These are phyloP conservation scores for Paraglomus brasilianum DNA, from an alignment of 192 early-diverging fungal genomes.

Conservation along the genomic window DNA sequence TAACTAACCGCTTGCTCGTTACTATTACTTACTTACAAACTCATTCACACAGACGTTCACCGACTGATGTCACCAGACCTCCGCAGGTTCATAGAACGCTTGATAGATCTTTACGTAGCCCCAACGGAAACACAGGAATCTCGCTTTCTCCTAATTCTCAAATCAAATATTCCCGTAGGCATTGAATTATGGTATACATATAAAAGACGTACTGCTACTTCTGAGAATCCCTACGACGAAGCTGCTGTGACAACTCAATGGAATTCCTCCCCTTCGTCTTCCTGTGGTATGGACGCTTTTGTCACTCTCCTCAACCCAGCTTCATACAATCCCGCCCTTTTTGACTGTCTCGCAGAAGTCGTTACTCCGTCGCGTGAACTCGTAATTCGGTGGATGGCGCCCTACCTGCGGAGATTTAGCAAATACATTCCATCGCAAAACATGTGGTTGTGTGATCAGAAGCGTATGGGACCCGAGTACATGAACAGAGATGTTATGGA, in stretches of 20 bases:
- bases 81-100: constrained; percentile 22
- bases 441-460: constrained; percentile 31
- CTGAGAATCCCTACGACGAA: constrained; percentile 4
- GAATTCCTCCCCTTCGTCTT: constrained; percentile 25
- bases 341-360: constrained; percentile 30
- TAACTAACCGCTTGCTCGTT: too few relatives aligned
- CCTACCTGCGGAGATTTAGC: constrained; percentile 26
- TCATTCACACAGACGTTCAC: too few relatives aligned
- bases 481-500: constrained; percentile 30
- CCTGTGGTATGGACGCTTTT: constrained; percentile 31
- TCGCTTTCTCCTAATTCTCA: constrained; percentile 30
- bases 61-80: constrained; percentile 10
- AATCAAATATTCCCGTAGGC: constrained; percentile 26
- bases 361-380: constrained; percentile 28
- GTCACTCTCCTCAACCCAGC: constrained; percentile 24
- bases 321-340: constrained; percentile 24
- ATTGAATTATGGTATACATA: constrained; percentile 24
- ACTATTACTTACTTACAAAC: too few relatives aligned
- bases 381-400: constrained; percentile 31
- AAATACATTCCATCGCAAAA: constrained; percentile 31
- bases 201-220: constrained; percentile 23
- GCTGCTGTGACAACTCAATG: constrained; percentile 11
- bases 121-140: constrained; percentile 23
- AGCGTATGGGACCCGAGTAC: constrained; percentile 31
- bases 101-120: constrained; percentile 18